These are phyloP conservation scores for Camelina hispida DNA, from an alignment of 345 rosid genomes.

Conservation along the genomic window DNA sequence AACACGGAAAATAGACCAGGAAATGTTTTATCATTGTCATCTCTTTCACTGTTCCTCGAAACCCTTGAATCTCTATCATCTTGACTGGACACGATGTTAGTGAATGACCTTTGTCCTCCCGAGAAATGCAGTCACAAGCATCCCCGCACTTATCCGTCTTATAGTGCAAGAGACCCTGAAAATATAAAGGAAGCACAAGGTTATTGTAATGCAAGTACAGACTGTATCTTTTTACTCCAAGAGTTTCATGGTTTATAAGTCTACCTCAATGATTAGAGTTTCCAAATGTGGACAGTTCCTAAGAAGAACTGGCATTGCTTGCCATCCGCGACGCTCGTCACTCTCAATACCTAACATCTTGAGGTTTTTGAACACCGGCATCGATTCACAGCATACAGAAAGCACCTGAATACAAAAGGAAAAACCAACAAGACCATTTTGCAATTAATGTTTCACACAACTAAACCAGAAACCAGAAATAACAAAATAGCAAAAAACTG, in stretches of 20 bases:
- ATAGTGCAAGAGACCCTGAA: slow-evolving; percentile 22
- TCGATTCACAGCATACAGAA: not conserved
- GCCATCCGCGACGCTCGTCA: not conserved
- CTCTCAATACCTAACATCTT: not conserved
- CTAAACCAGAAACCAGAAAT: no score
- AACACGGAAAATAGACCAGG: not conserved
- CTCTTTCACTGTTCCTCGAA: not conserved
- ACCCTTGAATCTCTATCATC: slow-evolving; percentile 12
- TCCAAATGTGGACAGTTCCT: slow-evolving; percentile 17
- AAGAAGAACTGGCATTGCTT: slow-evolving; percentile 21
- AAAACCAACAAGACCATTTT: not conserved
- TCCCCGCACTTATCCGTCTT: slow-evolving; percentile 8
- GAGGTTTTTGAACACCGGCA: slow-evolving; percentile 29
- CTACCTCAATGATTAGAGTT: not conserved
- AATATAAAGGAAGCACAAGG: not conserved
- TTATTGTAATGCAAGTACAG: no score
- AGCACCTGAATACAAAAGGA: slow-evolving; percentile 5
- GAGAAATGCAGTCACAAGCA: slow-evolving; percentile 2
- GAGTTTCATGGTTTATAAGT: no score
- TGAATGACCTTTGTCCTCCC: slow-evolving; percentile 13
- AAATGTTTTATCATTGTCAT: slow-evolving; percentile 13
- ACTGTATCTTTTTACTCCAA: no score
- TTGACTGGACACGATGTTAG: slow-evolving; percentile 17
- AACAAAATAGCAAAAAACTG: not conserved
- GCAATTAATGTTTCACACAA: not conserved